phyloP scores from a whole-genome alignment of 441 rosid genomes.

The Raphanus hybrid region DNA sequence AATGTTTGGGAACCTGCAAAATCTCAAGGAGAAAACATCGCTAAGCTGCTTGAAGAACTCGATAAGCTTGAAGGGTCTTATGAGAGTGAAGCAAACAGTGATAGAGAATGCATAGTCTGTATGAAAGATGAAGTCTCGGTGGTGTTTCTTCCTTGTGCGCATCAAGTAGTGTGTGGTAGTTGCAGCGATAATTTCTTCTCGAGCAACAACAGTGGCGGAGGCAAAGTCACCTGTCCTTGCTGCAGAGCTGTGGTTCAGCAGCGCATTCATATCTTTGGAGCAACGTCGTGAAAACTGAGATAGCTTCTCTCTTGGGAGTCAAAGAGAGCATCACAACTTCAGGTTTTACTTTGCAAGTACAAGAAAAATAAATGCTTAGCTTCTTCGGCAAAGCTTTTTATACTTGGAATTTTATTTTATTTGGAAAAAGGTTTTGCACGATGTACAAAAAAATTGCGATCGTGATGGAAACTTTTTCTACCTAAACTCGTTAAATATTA shows the following conservation, averaged over 20 bases:
- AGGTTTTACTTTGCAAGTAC: slow-evolving; percentile 35
- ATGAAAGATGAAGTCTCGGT: slow-evolving; percentile 75
- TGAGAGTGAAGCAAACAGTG: slow-evolving; percentile 49
- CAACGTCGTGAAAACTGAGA: slow-evolving; percentile 53
- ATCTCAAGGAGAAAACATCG: slow-evolving; percentile 55
- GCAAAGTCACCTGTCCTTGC: slow-evolving; percentile 77
- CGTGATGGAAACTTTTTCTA: background rate
- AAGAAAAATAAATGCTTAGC: slow-evolving; percentile 14
- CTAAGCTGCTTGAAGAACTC: slow-evolving; percentile 62
- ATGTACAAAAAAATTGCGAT: slow-evolving; percentile 2
- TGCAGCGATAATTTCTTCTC: slow-evolving; percentile 65
- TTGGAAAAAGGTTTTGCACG: slow-evolving; percentile 29
- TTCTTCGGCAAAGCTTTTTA: slow-evolving; percentile 19
- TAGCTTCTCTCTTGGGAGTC: slow-evolving; percentile 18
- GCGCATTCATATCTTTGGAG: slow-evolving; percentile 82
- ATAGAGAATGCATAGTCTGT: slow-evolving; percentile 79
- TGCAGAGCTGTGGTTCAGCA: slow-evolving; percentile 76
- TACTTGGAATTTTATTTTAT: background rate
- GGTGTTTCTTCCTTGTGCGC: slow-evolving; percentile 89
- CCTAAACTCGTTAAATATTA: background rate
- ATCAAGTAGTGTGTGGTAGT: slow-evolving; percentile 72
- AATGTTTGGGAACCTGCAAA: slow-evolving; percentile 37
- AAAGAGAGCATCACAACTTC: slow-evolving; percentile 20
- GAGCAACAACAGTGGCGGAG: slow-evolving; percentile 40
- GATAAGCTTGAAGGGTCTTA: slow-evolving; percentile 41